Evolutionary conservation across 805 yeast genomes (phyloP).

Genomic region (Blastobotrys robertii): DNA sequence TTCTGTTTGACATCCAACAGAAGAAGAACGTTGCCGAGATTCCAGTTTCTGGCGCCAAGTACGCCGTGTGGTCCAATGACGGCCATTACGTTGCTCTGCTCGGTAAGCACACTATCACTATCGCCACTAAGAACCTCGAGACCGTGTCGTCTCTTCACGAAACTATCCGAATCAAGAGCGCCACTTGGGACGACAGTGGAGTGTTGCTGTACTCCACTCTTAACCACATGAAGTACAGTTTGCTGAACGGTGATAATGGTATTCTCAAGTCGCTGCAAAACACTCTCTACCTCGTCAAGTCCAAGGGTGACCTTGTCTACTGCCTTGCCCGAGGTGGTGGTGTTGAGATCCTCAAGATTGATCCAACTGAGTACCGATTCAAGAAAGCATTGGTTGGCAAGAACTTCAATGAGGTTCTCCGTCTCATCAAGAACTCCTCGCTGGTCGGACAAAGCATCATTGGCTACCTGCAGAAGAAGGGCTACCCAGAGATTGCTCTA

Average conservation of each 20-base stretch:
- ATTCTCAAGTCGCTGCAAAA: constrained; percentile 86
- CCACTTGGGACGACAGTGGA: constrained; percentile 93
- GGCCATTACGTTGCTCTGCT: constrained; percentile 80
- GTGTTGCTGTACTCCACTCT: constrained; percentile 88
- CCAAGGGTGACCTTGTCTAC: constrained; percentile 59
- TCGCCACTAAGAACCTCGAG: constrained; percentile 73
- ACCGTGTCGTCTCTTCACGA: constrained; percentile 81
- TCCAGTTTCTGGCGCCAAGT: constrained; percentile 70
- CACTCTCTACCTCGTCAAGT: constrained; percentile 73
- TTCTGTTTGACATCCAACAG: constrained; percentile 88
- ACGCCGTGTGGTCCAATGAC: constrained; percentile 80
- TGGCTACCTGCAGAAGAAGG: constrained; percentile 87
- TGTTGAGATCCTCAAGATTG: constrained; percentile 69
- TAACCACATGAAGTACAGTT: constrained; percentile 89
- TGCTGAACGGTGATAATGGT: constrained; percentile 91
- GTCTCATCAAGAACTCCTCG: constrained; percentile 79
- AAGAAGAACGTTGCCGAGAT: constrained; percentile 64
- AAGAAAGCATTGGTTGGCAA: constrained; percentile 84
- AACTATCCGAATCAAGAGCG: constrained; percentile 92
- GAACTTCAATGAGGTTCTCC: constrained; percentile 83
- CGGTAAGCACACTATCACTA: constrained; percentile 85
- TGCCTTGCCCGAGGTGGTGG: constrained; percentile 80
- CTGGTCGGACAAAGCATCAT: constrained; percentile 96
- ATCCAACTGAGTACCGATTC: constrained; percentile 95
- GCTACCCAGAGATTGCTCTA: constrained; percentile 94